Evolutionary conservation across 169 alveolate genomes (phyloP).

Genomic region (Pseudocohnilembus persalinus): DNA sequence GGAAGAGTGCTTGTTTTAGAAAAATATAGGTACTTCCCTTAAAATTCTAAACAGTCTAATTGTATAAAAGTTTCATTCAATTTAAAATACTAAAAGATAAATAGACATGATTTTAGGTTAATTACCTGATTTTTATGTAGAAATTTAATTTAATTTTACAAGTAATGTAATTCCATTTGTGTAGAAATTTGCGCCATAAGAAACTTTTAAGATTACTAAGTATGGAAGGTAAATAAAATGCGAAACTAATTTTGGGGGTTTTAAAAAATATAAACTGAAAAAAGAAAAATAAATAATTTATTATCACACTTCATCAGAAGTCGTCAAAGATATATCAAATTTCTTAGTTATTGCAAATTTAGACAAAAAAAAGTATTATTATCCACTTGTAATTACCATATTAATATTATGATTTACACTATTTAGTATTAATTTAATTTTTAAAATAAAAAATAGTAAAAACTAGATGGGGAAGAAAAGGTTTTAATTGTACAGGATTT

Average conservation of each 20-base stretch:
- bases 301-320: conserved; percentile 47
- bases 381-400: conserved; percentile 57
- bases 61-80: conserved; percentile 57
- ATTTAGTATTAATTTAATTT: no score
- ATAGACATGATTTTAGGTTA: conserved; percentile 48
- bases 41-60: conserved; percentile 61
- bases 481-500: conserved; percentile 72
- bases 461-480: conserved; percentile 81
- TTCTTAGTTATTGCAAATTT: conserved; percentile 63
- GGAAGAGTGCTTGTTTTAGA: conserved; percentile 71
- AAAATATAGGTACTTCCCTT: conserved; percentile 64
- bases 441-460: conserved; percentile 32
- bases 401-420: background rate
- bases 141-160: conserved; percentile 80
- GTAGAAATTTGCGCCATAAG: conserved; percentile 77
- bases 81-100: conserved; percentile 42
- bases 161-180: conserved; percentile 70
- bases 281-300: conserved; percentile 63
- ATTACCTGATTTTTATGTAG: conserved; percentile 80
- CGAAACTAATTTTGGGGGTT: conserved; percentile 80
- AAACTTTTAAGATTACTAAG: conserved; percentile 73
- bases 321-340: conserved; percentile 19
- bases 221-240: conserved; percentile 61
- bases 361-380: conserved; percentile 57
- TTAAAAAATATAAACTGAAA: conserved; percentile 57